These are phyloP conservation scores for Xerocomus amazonicus DNA, from an alignment of 1,284 basidiomycete genomes.

Conservation along the genomic window DNA sequence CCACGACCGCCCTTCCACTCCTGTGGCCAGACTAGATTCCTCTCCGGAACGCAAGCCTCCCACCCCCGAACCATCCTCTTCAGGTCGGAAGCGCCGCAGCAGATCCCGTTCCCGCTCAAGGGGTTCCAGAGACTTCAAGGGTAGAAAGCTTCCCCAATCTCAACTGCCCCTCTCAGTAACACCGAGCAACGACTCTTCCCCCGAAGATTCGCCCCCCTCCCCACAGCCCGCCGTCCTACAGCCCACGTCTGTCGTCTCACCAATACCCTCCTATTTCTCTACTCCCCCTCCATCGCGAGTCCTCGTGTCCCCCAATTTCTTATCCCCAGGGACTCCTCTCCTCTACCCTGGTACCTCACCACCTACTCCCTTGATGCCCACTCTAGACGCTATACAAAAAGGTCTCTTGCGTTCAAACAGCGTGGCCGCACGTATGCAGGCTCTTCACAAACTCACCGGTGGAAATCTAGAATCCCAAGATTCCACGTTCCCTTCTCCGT, in stretches of 20 bases:
- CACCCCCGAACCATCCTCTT: conserved; percentile 34
- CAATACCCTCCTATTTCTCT: conserved; percentile 59
- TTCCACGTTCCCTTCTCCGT: conserved; percentile 35
- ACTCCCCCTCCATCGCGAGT: conserved; percentile 47
- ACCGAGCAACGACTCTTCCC: conserved; percentile 61
- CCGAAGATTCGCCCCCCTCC: conserved; percentile 52
- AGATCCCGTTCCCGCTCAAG: conserved; percentile 74
- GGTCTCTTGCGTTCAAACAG: conserved; percentile 78
- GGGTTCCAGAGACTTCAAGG: conserved; percentile 68
- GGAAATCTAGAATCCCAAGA: conserved; percentile 51
- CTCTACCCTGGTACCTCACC: conserved; percentile 63
- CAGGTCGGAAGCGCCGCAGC: conserved; percentile 57
- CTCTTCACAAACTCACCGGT: conserved; percentile 71
- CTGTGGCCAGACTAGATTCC: conserved; percentile 17
- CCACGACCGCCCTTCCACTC: conserved; percentile 21
- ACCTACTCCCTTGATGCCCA: conserved; percentile 60
- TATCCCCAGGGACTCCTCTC: conserved; percentile 45
- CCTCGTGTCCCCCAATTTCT: conserved; percentile 52
- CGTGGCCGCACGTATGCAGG: conserved; percentile 62
- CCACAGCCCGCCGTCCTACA: conserved; percentile 39
- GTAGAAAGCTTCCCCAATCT: conserved; percentile 45
- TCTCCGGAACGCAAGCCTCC: conserved; percentile 29
- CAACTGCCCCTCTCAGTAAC: conserved; percentile 41
- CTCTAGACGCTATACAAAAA: conserved; percentile 66
- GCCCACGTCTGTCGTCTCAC: conserved; percentile 53